A percentile compares a stretch with the other conserved stretches of the same genome.
phyloP scores from a whole-genome alignment of 2,329 filamentous ascomycete genomes.

The Scopulariopsis brevicaulis region DNA sequence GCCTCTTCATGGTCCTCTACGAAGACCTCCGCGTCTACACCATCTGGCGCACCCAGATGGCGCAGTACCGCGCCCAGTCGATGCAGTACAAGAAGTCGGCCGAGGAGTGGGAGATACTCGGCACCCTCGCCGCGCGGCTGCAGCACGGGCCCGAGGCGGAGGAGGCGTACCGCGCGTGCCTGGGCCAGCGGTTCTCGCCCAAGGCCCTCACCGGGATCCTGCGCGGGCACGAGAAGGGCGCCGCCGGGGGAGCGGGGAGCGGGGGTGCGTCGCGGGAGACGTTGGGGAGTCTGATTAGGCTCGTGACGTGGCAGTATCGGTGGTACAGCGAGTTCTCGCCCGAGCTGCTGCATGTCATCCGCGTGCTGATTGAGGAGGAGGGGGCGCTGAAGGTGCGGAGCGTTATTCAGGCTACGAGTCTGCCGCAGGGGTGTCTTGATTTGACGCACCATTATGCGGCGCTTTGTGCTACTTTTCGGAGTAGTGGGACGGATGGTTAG shows the following conservation, averaged over 20 bases:
- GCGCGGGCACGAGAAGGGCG: constrained; percentile 63
- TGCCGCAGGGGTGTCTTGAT: constrained; percentile 87
- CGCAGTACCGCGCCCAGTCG: constrained; percentile 85
- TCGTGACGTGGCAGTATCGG: constrained; percentile 96
- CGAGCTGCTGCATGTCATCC: constrained; percentile 74
- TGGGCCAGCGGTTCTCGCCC: constrained; percentile 81
- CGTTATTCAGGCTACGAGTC: constrained; percentile 89
- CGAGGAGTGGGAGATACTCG: constrained; percentile 97
- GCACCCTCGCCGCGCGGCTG: constrained; percentile 80
- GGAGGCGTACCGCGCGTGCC: constrained; percentile 84
- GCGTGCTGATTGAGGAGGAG: constrained; percentile 92
- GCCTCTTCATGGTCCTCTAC: constrained; percentile 98
- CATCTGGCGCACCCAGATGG: constrained; percentile 98
- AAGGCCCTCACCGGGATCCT: constrained; percentile 84
- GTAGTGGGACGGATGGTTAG: constrained; percentile 79
- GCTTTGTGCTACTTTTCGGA: constrained; percentile 87
- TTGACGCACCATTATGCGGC: constrained; percentile 94
- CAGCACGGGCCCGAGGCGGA: constrained; percentile 87
- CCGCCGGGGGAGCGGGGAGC: constrained; percentile 74
- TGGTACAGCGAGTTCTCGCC: constrained; percentile 99
- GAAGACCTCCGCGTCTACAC: constrained; percentile 97
- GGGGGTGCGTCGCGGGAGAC: constrained; percentile 55
- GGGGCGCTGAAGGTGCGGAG: constrained; percentile 94
- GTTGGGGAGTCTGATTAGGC: constrained; percentile 73
- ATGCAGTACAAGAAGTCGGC: constrained; percentile 94